These are phyloP conservation scores for Rhodotorula glutinis DNA, from an alignment of 1,284 basidiomycete species.

Conservation along the genomic window DNA sequence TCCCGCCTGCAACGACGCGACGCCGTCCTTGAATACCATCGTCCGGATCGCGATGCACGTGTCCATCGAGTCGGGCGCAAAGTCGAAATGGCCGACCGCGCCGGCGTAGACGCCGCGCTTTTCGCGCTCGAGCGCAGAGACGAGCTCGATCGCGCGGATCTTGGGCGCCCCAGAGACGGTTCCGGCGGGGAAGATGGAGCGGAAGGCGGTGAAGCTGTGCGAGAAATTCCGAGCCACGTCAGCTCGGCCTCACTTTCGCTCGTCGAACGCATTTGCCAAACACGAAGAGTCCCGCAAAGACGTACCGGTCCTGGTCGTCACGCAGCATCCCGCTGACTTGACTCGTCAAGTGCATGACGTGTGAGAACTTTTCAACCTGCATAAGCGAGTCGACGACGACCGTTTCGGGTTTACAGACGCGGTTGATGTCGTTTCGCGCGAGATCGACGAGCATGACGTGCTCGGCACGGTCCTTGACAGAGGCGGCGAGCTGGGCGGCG, in stretches of 20 bases:
- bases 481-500: constrained; percentile 68
- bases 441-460: constrained; percentile 99
- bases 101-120: constrained; percentile 94
- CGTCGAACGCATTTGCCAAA: not conserved
- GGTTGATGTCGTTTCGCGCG: constrained; percentile 97
- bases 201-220: constrained; percentile 89
- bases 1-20: constrained; percentile 85
- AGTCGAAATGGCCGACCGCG: constrained; percentile 95
- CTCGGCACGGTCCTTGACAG: constrained; percentile 93
- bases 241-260: no score
- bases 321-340: constrained; percentile 87
- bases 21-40: constrained; percentile 82
- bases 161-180: constrained; percentile 99
- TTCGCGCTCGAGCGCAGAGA: constrained; percentile 83
- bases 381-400: constrained; percentile 96
- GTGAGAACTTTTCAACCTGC: constrained; percentile 91
- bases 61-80: constrained; percentile 91
- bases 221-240: no score
- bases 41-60: constrained; percentile 98
- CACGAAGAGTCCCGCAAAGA: not conserved
- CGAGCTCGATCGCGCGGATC: constrained; percentile 94
- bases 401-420: constrained; percentile 90
- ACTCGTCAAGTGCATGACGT: constrained; percentile 96
- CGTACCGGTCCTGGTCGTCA: constrained; percentile 73
- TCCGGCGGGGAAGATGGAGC: constrained; percentile 98